Percentiles rank a stretch among this genome's conserved stretches.
These are phyloP conservation scores for Fomitopsis serialis DNA, from an alignment of 768 basidiomycete genomes.

Conservation along the genomic window DNA sequence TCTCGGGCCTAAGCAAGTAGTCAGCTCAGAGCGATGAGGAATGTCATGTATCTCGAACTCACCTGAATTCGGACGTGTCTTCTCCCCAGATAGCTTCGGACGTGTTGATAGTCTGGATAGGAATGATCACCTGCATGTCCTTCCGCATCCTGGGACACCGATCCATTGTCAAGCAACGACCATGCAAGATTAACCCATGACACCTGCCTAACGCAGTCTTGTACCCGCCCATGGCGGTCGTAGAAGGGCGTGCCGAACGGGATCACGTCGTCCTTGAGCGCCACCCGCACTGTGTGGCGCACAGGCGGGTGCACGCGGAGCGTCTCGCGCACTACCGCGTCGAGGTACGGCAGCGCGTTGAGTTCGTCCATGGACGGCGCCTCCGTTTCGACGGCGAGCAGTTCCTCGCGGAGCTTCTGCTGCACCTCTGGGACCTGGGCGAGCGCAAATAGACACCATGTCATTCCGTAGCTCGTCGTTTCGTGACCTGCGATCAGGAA, in stretches of 20 bases:
- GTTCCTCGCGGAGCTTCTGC: constrained; percentile 31
- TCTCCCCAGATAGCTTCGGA: constrained; percentile 53
- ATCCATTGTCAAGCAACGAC: constrained; percentile 16
- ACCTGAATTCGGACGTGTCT: constrained; percentile 58
- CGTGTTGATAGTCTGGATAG: constrained; percentile 48
- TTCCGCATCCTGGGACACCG: constrained; percentile 12
- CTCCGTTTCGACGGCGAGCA: constrained; percentile 33
- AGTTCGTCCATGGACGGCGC: constrained; percentile 62
- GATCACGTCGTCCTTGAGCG: constrained; percentile 39
- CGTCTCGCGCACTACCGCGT: constrained; percentile 54
- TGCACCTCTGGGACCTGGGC: constrained; percentile 30
- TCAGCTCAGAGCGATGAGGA: constrained; percentile 3
- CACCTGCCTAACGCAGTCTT: constrained; percentile 18
- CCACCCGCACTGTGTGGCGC: constrained; percentile 41
- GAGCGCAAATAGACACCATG: constrained; percentile 31
- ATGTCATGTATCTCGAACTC: not conserved
- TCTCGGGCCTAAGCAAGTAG: constrained; percentile 44
- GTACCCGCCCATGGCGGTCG: constrained; percentile 10
- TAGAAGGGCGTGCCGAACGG: constrained; percentile 35
- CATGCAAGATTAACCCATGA: constrained; percentile 12
- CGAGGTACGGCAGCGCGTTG: constrained; percentile 59
- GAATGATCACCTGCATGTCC: constrained; percentile 34
- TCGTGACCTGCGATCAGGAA: constrained; percentile 32
- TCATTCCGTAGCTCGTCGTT: constrained; percentile 31
- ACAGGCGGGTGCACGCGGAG: constrained; percentile 53